Evolutionary conservation across 2,329 filamentous ascomycete species (phyloP), one percentile per base, ranked within the genome.

Genomic region (Bipolaris oryzae): DNA sequence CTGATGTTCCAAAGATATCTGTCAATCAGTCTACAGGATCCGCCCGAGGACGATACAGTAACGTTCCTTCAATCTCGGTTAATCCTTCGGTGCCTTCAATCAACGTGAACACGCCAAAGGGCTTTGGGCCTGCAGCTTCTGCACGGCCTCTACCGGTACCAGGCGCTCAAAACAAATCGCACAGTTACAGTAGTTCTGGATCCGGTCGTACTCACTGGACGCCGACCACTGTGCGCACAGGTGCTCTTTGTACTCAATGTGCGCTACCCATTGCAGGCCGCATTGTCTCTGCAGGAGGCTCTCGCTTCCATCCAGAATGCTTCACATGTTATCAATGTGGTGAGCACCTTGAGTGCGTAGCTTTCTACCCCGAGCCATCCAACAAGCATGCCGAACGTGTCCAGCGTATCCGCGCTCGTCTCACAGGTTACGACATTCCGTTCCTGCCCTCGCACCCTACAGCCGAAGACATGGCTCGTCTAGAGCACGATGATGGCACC

Each of bases 331-430:
- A 91, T 74, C 85, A 90, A 58, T 99, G 95, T 75, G 87, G 89
- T 28, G 96, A 93, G 9, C 85, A 88, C 18, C 89, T 99, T 16
- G 95, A 99, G 78, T 94, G 92, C 53, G 90, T 99, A 55, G 95
- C 96, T 67, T 98, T 99, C 76, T 96, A 95, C 65, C 92, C 92
- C 0, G 95, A 99, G 76, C 95, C 95, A 0, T 86, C 92, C 7
- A 78, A 82, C 39, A 85, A 87, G 63, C 89, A 91, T 42, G 78
- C 78, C 1, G 89, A 89, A 48, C 88, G 95, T 23, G 79, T 96
- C 0, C 85, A 87, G 28, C 86, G 90, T n/a, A 92, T 93, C 67
- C 80, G 78, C 28, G 83, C 84, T 21, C 86, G 89, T 21, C 84
- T 88, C 63, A 61, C 64, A 4, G 79, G 79, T 16, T 71, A 73